Evolutionary conservation across 192 early-diverging fungal genomes (phyloP).

Genomic region (Umbelopsis sp.): DNA sequence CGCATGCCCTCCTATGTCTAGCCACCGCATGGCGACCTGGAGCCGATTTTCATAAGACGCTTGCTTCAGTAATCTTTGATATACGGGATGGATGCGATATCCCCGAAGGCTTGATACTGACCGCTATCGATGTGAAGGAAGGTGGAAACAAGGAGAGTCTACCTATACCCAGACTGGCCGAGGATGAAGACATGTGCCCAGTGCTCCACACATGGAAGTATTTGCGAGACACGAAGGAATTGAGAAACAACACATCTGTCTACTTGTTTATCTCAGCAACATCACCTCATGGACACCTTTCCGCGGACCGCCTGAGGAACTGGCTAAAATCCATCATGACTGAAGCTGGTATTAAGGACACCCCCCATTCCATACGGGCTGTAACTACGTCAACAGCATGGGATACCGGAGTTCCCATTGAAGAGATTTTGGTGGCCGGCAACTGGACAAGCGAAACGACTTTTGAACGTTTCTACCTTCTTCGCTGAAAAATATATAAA

Average conservation of each 20-base stretch:
- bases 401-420: background rate
- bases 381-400: background rate
- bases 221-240: background rate
- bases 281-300: background rate
- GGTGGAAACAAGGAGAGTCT: background rate
- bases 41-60: background rate
- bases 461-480: too few species aligned
- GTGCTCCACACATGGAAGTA: background rate
- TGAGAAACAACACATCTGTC: background rate
- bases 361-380: conserved; percentile 6
- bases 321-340: background rate
- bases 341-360: conserved; percentile 9
- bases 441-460: conserved; percentile 2
- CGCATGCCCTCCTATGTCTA: background rate
- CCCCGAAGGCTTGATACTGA: background rate
- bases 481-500: too few species aligned
- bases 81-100: background rate
- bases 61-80: background rate
- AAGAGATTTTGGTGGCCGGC: conserved; percentile 1
- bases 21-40: background rate
- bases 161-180: background rate
- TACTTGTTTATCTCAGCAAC: conserved; percentile 1
- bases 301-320: conserved; percentile 2
- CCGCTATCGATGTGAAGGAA: background rate
- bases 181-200: conserved; percentile 14